Base-by-base conservation (phyloP, 2,329 filamentous ascomycete genomes). In the Penicillium occitanis region DNA sequence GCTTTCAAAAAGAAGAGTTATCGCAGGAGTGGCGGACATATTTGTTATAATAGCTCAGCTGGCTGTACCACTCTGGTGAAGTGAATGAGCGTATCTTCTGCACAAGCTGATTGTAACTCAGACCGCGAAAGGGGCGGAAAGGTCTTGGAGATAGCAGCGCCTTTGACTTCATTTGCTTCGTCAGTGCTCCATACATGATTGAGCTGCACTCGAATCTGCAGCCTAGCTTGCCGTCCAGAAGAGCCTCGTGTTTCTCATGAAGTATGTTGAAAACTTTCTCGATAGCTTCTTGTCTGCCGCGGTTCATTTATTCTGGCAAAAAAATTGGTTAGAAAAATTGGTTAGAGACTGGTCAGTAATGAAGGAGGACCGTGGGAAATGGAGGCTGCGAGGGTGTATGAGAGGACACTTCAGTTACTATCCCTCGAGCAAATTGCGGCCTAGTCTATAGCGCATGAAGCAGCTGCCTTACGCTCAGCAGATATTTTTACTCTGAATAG, bases 311-410 rank as follows among this genome's bases (percentile, higher is more conserved):
- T 1, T 5, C 50, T 64, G n/a, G 5, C 14, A 30, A 37, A 5
- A 5, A 1, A 46, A 35, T 57, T 5, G 5, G 11, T 33, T 13
- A 35, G 25, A 30, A 5, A 1, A 46, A 35, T 57, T 5, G 5
- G 11, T 33, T 13, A 35, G 25, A 30, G 28, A 7, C 28, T 30
- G 28, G 28, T 30, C 28, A 30, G 28, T 30, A 30, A 30, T 30
- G 28, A 30, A 30, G 28, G 28, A 25, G 74, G 73, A 13, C 71
- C 70, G 42, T 83, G 82, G 70, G 84, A 91, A 69, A 87, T 93
- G 84, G 88, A 90, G 69, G 87, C 91, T 60, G 91, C 88, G 0
- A 85, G 85, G 69, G 88, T 96, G 1, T 97, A 95, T 78, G 91
- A 95, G 75, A 85, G 85, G 71, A 37, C 35, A 33, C 30, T 33